Conservation (phyloP, 805 yeast genomes). For the Barnettozyma wickerhamii region DNA sequence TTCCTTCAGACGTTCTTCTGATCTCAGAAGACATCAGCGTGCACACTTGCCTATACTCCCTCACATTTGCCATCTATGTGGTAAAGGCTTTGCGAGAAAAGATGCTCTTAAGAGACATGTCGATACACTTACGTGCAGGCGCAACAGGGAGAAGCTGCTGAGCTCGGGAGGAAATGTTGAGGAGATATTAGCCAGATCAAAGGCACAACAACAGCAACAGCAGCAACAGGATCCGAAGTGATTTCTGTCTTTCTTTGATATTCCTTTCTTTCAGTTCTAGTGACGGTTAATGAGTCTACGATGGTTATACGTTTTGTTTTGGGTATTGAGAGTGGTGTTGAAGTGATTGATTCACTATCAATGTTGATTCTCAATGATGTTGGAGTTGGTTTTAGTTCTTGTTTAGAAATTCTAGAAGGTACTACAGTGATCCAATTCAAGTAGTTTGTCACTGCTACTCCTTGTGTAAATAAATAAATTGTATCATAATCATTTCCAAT, state of each 20-base stretch:
- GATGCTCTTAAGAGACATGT: conserved; percentile 77
- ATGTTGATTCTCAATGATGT: no score
- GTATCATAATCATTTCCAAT: no score
- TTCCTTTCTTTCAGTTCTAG: no score
- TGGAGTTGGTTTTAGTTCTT: background rate
- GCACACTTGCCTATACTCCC: conserved; percentile 71
- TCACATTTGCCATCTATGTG: conserved; percentile 69
- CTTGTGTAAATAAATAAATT: background rate
- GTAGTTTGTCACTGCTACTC: no score
- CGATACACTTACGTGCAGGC: conserved; percentile 68
- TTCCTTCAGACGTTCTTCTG: conserved; percentile 64
- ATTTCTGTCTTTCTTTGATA: no score
- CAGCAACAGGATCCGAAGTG: no score
- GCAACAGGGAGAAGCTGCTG: conserved; percentile 57
- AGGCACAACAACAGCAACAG: no score
- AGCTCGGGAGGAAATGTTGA: conserved; percentile 34
- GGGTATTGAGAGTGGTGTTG: background rate
- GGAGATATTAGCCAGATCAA: no score
- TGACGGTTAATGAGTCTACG: background rate
- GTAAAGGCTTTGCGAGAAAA: conserved; percentile 79
- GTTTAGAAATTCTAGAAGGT: no score
- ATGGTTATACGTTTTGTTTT: background rate
- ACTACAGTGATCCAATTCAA: no score
- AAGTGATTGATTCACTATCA: no score
- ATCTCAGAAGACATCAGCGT: conserved; percentile 69